Base-by-base conservation (phyloP, 2,329 filamentous ascomycete genomes). In the Colletotrichum paranaense region DNA sequence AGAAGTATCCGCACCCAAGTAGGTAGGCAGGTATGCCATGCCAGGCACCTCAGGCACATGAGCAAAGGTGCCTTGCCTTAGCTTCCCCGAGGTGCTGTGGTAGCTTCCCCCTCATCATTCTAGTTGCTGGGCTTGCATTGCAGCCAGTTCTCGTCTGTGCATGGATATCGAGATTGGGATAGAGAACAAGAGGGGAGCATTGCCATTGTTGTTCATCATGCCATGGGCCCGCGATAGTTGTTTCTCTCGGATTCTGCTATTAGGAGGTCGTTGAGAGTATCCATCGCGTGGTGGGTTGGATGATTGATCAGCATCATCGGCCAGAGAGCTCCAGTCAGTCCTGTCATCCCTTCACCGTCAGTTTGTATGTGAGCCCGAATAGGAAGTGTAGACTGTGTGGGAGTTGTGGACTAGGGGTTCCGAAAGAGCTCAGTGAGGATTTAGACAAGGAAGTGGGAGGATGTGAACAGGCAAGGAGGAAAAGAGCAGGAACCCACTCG, bases 371-470 rank as follows among this genome's bases (percentile, higher is more conserved):
- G 24, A 53, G 62, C 72, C 63, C 38, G 32, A 72, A 67, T 35
- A 38, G 62, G 72, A 72, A 62, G 62, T 67, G n/a, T 28, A 62
- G 63, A 42, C 67, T 74, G 67, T 71, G 68, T 74, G 72, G 52
- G 38, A 64, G 58, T 55, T 12, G 56, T 30, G 46, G 49, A 60
- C 67, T 56, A 60, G 67, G 67, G 67, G 67, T 42, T 30, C 52
- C 55, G 42, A 49, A n/a, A 49, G 53, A 42, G 65, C 58, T 72
- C 69, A 53, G 58, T 16, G 38, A 7, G 38, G 16, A 42, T 42
- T 42, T 42, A 19, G 42, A 49, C 16, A 49, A 49, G 8, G 42
- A 68, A n/a, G 14, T 30, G 53, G 28, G 32, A n/a, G 38, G 26
- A 42, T 30, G 53, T 26, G 53, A 62, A 35, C 62, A 28, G 30